A percentile compares a stretch with the other conserved stretches of the same genome.
Conservation (phyloP, 2,329 filamentous ascomycete genomes). For the Achaetomium macrosporum region DNA sequence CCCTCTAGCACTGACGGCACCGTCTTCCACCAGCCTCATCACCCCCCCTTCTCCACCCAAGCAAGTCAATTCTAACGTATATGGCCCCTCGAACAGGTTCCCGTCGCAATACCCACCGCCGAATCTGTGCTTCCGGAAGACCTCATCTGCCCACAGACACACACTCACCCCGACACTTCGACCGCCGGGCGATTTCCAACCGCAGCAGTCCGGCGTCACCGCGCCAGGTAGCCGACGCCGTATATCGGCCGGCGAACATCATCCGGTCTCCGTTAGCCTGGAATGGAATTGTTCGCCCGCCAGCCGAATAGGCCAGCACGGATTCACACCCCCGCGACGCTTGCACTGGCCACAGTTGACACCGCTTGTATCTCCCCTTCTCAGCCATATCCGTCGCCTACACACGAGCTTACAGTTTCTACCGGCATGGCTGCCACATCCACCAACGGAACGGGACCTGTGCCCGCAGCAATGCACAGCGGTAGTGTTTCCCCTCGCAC, state of each 20-base stretch:
- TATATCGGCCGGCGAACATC: conserved; percentile 6
- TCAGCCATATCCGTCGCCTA: conserved; percentile 14
- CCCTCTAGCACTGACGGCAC: background rate
- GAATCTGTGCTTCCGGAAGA: background rate
- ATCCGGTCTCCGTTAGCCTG: conserved; percentile 16
- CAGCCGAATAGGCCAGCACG: conserved; percentile 25
- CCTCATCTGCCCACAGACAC: background rate
- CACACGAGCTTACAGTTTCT: conserved; percentile 10
- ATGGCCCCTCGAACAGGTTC: conserved; percentile 5
- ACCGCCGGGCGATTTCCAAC: conserved; percentile 17
- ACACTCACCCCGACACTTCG: conserved; percentile 11
- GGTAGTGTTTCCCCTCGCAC: conserved; percentile 40
- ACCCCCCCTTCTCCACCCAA: background rate
- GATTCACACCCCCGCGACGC: conserved; percentile 12
- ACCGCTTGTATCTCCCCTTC: conserved; percentile 25
- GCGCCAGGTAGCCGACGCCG: conserved; percentile 6
- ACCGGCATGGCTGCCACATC: conserved; percentile 44
- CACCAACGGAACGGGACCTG: conserved; percentile 31
- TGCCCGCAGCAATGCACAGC: conserved; percentile 29
- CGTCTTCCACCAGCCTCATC: background rate
- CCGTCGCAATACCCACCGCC: conserved; percentile 1
- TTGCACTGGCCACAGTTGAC: conserved; percentile 24
- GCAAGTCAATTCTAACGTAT: conserved; percentile 6
- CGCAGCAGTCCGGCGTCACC: conserved; percentile 11
- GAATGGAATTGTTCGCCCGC: conserved; percentile 31